phyloP scores from a whole-genome alignment of 108 stramenopile genomes.

The Skeletonema marinoi region DNA sequence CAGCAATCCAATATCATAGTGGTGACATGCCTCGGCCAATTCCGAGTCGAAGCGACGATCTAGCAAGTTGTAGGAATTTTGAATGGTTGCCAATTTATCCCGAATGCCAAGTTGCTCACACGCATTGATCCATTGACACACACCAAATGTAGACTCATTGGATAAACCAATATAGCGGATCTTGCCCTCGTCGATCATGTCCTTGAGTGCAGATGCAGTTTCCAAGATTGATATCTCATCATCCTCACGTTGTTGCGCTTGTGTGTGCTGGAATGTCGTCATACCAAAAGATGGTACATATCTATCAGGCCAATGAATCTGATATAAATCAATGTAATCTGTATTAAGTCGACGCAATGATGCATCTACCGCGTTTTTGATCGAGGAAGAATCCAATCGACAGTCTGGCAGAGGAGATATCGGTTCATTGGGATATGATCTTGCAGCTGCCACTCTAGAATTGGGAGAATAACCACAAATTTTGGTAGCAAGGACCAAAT shows the following conservation, averaged over 20 bases:
- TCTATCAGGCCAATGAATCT: conserved; percentile 52
- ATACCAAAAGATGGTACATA: conserved; percentile 43
- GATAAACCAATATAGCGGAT: conserved; percentile 86
- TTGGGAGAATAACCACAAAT: conserved; percentile 26
- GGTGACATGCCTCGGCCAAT: conserved; percentile 86
- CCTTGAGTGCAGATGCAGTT: conserved; percentile 63
- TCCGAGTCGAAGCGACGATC: conserved; percentile 85
- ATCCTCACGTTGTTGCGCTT: conserved; percentile 18
- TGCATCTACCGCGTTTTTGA: conserved; percentile 28
- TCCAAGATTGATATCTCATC: conserved; percentile 31
- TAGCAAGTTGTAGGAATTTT: conserved; percentile 86
- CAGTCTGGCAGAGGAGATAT: conserved; percentile 37
- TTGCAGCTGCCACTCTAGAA: conserved; percentile 32
- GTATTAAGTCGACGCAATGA: conserved; percentile 40
- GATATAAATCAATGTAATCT: conserved; percentile 42
- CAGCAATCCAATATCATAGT: conserved; percentile 82
- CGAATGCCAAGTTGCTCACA: conserved; percentile 62
- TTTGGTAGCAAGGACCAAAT: conserved; percentile 33
- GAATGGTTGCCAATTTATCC: conserved; percentile 74
- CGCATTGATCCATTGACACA: conserved; percentile 57
- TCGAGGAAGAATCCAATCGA: conserved; percentile 29
- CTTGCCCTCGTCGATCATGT: conserved; percentile 79
- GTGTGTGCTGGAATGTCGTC: conserved; percentile 26
- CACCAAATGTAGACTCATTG: conserved; percentile 93
- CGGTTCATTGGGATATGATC: conserved; percentile 22